Base-by-base conservation (phyloP, 2,329 filamentous ascomycete genomes). In the Emergomyces pasteurianus region DNA sequence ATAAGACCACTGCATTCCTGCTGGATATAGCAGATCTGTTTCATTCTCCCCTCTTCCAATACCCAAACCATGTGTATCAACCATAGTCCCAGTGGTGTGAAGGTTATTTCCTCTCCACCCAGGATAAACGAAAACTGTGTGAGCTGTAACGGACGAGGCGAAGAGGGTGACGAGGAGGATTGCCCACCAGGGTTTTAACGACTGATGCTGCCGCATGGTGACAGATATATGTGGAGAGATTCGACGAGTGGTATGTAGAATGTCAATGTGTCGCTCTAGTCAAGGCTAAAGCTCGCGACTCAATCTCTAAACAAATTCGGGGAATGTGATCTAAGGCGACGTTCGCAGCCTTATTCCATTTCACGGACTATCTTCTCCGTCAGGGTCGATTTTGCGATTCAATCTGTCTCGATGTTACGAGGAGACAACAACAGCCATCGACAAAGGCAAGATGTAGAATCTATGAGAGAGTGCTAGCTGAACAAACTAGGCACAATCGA, bases 1-100 rank as follows among this genome's bases (percentile, higher is more conserved):
- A 79, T 95, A 96, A 73, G 86, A 85, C 91, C 91, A 96, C 78
- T 95, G 88, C 89, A 94, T 92, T 76, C 91, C 92, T 67, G 89
- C 95, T 1, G 91, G 91, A 67, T 84, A 94, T 0, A 76, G 70
- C 21, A 71, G 69, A 18, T 78, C 77, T 26, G 75, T 77, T 59
- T 80, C 80, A 42, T 72, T 67, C 21, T 71, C 68, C 42, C 70
- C 77, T 34, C 75, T 77, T 5, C 80, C 80, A 3, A 67, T 67
- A 34, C 71, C 72, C n/a, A 85, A 67, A 14, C 78, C 78, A 50
- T 71, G 72, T n/a, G 75, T 67, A 16, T 78, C 74, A 40, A 73
- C 68, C 28, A 78, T 67, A 2, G 82, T 85, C 2, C 83, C 84
- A 72, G 90, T 95, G 50, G 86, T 88, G 70, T 87, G 82, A 64